Conservation (phyloP, 768 basidiomycete genomes). For the Cystobasidium tubakii region DNA sequence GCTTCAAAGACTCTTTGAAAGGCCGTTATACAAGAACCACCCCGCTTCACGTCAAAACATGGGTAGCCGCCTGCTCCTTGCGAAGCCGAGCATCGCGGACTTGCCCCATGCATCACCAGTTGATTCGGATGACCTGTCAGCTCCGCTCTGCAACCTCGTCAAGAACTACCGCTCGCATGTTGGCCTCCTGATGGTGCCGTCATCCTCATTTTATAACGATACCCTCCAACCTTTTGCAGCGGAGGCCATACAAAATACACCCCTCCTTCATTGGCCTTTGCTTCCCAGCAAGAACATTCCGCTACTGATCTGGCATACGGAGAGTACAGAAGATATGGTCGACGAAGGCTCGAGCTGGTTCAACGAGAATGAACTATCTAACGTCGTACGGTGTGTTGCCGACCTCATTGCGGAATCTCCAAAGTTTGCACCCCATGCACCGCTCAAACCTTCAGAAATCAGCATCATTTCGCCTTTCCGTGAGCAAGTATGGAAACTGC, state of each 20-base stretch:
- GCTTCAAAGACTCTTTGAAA: conserved; percentile 48
- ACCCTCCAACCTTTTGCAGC: conserved; percentile 46
- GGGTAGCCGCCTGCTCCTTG: neutral
- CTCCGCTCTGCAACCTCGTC: conserved; percentile 41
- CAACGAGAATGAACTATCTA: conserved; percentile 45
- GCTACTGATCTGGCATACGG: conserved; percentile 46
- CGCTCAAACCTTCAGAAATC: conserved; percentile 46
- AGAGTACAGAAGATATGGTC: conserved; percentile 47
- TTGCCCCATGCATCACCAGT: neutral
- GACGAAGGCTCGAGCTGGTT: conserved; percentile 50
- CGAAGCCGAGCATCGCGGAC: neutral
- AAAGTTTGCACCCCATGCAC: neutral
- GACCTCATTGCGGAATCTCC: neutral
- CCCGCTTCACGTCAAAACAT: conserved; percentile 11
- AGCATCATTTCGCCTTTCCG: conserved; percentile 50
- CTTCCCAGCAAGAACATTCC: conserved; percentile 47
- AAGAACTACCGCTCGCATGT: conserved; percentile 50
- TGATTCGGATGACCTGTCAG: neutral
- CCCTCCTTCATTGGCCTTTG: conserved; percentile 40
- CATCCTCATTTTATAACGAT: conserved; percentile 49
- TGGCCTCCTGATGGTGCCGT: conserved; percentile 49
- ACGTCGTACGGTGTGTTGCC: neutral
- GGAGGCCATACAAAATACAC: conserved; percentile 35
- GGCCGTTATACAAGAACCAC: conserved; percentile 41
- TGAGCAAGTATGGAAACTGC: conserved; percentile 50